phyloP scores from a whole-genome alignment of 176 grass and related monocot species.

The Bolboschoenus planiculmis region DNA sequence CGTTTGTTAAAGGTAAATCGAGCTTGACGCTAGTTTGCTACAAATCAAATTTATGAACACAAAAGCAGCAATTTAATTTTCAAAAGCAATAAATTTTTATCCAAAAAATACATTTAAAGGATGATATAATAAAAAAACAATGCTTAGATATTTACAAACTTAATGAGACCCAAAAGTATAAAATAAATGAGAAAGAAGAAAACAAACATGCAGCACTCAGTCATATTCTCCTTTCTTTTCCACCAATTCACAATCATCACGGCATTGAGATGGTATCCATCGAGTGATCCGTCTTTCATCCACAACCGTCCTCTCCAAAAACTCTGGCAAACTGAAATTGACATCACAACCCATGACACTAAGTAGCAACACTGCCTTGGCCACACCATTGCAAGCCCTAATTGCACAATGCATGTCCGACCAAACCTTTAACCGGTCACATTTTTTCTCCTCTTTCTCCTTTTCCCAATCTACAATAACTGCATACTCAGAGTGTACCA shows the following conservation, averaged over 20 bases:
- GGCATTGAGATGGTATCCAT: constrained; percentile 48
- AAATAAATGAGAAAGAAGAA: not conserved
- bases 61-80: too few relatives aligned
- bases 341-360: constrained; percentile 5
- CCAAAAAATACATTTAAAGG: too few relatives aligned
- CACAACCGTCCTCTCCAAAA: constrained; percentile 40
- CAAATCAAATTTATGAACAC: too few relatives aligned
- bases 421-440: constrained; percentile 33
- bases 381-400: constrained; percentile 48
- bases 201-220: too few relatives aligned
- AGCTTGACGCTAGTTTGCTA: too few relatives aligned
- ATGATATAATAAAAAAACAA: too few relatives aligned
- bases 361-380: constrained; percentile 61
- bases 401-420: constrained; percentile 46
- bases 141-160: not conserved
- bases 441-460: not conserved
- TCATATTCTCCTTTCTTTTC: too few relatives aligned
- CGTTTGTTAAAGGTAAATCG: too few relatives aligned
- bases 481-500: constrained; percentile 70
- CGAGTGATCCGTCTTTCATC: constrained; percentile 44
- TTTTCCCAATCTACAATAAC: constrained; percentile 42
- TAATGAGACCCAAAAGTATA: not conserved
- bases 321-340: constrained; percentile 24
- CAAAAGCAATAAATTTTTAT: not conserved
- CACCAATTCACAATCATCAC: constrained; percentile 24